Evolutionary conservation across 768 basidiomycete genomes (phyloP).

Genomic region (Tulasnella calospora): DNA sequence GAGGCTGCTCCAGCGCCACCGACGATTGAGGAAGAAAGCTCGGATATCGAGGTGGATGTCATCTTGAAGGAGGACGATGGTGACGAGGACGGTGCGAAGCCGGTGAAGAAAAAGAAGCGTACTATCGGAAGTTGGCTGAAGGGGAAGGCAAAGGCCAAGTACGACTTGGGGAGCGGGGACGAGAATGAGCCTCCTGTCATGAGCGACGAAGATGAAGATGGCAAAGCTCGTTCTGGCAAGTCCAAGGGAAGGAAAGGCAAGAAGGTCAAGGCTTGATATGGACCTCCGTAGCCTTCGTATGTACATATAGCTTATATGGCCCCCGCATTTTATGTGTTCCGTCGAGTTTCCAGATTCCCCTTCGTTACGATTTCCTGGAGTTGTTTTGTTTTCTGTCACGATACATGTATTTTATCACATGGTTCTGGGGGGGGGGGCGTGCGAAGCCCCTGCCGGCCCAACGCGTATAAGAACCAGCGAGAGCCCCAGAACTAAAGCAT

Average conservation of each 20-base stretch:
- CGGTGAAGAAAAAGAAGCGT: conserved; percentile 20
- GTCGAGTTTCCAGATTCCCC: neutral
- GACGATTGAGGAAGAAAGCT: neutral
- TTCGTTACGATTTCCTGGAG: neutral
- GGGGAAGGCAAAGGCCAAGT: conserved; percentile 4
- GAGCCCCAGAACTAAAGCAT: neutral
- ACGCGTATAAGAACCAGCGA: neutral
- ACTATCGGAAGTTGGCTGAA: conserved; percentile 10
- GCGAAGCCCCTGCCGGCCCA: neutral
- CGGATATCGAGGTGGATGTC: conserved; percentile 9
- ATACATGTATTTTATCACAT: neutral
- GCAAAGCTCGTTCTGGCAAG: neutral
- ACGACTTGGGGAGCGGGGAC: conserved; percentile 14
- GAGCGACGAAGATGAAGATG: neutral
- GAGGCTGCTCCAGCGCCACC: neutral
- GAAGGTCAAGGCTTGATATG: conserved; percentile 12
- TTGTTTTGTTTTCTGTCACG: neutral
- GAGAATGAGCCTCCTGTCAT: conserved; percentile 3
- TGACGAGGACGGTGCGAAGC: neutral
- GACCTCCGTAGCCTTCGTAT: neutral
- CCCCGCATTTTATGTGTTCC: neutral
- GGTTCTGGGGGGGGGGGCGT: neutral
- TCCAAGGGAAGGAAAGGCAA: conserved; percentile 15
- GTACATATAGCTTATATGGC: conserved; percentile 1
- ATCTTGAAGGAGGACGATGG: conserved; percentile 37